Percentiles rank a stretch among this genome's conserved stretches.
phyloP scores from a whole-genome alignment of 495 filamentous ascomycete genomes.

The Neurospora pannonica region DNA sequence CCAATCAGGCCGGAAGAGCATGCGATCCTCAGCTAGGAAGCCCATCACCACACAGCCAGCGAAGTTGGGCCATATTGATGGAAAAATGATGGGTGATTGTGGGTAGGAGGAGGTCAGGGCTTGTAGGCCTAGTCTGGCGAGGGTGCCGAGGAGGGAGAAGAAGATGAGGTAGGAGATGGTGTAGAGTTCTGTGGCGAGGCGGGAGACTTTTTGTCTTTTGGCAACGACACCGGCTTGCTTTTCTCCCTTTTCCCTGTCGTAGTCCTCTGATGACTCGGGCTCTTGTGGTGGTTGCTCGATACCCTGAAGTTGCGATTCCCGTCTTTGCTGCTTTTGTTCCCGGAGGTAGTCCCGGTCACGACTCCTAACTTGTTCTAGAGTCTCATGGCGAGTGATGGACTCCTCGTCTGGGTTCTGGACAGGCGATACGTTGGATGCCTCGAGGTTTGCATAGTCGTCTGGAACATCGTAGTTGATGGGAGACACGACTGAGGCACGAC shows the following conservation, averaged over 20 bases:
- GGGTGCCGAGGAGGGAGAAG: constrained; percentile 80
- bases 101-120: constrained; percentile 75
- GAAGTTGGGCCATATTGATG: constrained; percentile 86
- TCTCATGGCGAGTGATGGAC: constrained; percentile 14
- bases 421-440: constrained; percentile 33
- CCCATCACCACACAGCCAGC: constrained; percentile 78
- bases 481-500: constrained; percentile 5
- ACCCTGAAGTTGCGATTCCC: not conserved
- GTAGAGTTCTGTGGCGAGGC: constrained; percentile 61
- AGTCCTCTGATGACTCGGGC: constrained; percentile 1
- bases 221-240: not conserved
- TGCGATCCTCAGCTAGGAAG: constrained; percentile 67
- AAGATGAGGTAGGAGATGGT: constrained; percentile 73
- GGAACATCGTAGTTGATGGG: constrained; percentile 33
- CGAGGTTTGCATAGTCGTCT: constrained; percentile 39
- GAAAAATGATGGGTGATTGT: constrained; percentile 62
- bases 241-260: not conserved
- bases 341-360: constrained; percentile 16
- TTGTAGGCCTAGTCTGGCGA: constrained; percentile 74
- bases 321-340: constrained; percentile 1
- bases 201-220: constrained; percentile 29
- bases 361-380: constrained; percentile 19
- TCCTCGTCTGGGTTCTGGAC: constrained; percentile 37
- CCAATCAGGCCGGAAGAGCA: constrained; percentile 64
- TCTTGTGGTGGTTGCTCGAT: not conserved